Evolutionary conservation across 768 basidiomycete genomes (phyloP).

Genomic region (Psilocybe azurescens): DNA sequence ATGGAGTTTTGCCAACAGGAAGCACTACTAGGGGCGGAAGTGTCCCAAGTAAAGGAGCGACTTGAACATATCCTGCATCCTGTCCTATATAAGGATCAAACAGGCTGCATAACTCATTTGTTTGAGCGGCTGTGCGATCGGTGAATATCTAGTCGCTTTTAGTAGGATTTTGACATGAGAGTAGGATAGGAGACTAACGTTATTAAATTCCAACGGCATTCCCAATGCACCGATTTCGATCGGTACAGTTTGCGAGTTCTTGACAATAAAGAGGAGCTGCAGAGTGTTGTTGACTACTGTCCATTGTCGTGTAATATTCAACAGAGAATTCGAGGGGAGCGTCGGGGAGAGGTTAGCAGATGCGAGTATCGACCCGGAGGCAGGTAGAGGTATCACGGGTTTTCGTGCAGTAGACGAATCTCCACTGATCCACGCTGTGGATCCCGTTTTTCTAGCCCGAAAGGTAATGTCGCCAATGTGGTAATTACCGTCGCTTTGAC

Average conservation of each 20-base stretch:
- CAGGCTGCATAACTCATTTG: constrained; percentile 56
- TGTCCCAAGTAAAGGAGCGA: constrained; percentile 58
- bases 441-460: constrained; percentile 49
- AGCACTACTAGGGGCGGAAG: constrained; percentile 55
- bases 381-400: constrained; percentile 40
- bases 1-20: constrained; percentile 50
- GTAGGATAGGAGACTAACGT: constrained; percentile 38
- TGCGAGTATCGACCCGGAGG: constrained; percentile 50
- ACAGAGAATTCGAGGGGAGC: constrained; percentile 45
- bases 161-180: background rate
- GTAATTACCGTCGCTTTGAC: constrained; percentile 52
- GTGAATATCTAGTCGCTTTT: constrained; percentile 53
- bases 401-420: constrained; percentile 49
- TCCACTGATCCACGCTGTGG: constrained; percentile 49
- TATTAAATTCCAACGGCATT: constrained; percentile 60
- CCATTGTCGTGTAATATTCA: constrained; percentile 60
- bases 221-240: constrained; percentile 62
- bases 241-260: constrained; percentile 47
- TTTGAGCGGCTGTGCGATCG: constrained; percentile 52
- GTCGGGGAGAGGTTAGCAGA: constrained; percentile 56
- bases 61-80: constrained; percentile 59
- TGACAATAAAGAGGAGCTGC: constrained; percentile 55
- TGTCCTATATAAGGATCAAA: constrained; percentile 64
- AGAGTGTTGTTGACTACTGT: constrained; percentile 44
- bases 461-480: constrained; percentile 64